Evolutionary conservation across 2,329 filamentous ascomycete species (phyloP), one percentile per base, ranked within the genome.

Genomic region (Leptographium radiaticola): DNA sequence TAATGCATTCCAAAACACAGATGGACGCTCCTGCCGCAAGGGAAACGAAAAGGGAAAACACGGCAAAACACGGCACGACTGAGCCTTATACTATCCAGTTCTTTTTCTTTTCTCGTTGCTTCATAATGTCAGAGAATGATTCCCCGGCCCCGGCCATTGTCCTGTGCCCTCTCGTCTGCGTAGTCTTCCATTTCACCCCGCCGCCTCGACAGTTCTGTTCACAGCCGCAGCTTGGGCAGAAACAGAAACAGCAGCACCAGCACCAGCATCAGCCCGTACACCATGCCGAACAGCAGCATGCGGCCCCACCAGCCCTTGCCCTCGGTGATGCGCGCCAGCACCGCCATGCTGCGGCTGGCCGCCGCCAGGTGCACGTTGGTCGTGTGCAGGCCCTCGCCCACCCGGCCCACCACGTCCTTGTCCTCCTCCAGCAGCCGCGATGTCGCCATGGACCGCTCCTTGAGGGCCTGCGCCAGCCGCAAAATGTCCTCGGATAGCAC

Each of bases 161-260:
- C 39, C 25, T 25, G 39, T 42, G 11, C 39, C 34, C 12, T 36
- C 8, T 8, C 34, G 34, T 13, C 34, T 25, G 25, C 25, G 25
- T 36, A 36, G 34, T 36, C 34, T 7, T 15, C 9, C 38, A 44
- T 13, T 25, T 4, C 12, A 5, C 15, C 49, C 25, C 25, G 25
- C 25, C 25, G 25, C 25, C 25, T 25, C 25, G 25, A 25, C 25
- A 5, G 25, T 25, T 25, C 25, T 25, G 25, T 25, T 73, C 63
- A 95, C 64, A 95, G 93, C 63, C 91, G 77, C 65, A 96, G 69
- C 73, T 96, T 97, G 0, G 91, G 91, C 65, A 89, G 72, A 51
- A 91, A 76, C 71, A 91, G 91, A 13, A 96, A 90, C 59, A 96
- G 68, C 65, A 94, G 62, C 39, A 95, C 71, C 18, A 89, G 78